Evolutionary conservation across 352 stramenopile genomes (phyloP), one percentile per base, ranked within the genome.

Genomic region (Phytophthora pinifolia): DNA sequence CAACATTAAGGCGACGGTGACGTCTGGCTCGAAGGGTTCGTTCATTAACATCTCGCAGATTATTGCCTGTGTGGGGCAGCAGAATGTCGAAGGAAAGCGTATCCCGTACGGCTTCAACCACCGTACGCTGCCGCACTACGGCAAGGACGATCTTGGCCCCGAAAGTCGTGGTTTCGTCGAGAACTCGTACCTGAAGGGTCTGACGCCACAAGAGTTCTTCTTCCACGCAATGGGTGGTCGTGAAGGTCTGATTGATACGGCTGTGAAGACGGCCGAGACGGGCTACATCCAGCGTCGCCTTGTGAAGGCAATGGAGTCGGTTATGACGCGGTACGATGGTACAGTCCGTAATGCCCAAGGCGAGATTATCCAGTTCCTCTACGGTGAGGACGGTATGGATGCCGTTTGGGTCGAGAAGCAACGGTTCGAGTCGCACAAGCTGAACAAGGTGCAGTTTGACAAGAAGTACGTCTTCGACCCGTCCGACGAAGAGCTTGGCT

Each of bases 21-120:
- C 92, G 43, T 97, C 96, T n/a, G 98, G 98, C 50, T 99, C 94
- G 33, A 99, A 99, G 86, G 98, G 98, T 52, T 98, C 90, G 9
- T 98, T 98, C 67, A 98, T 99, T 67, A 99, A 99, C 73, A 99
- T 99, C 64, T 99, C 96, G 35, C 98, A 99, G 81, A 99, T 99
- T 89, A 99, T 99, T 82, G 97, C 96, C 54, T 99, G 96, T 75
- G 96, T 99, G 25, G 97, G 97, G 62, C 97, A 99, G 62, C 97
- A 99, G 69, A 99, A 99, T 71, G 96, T 99, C 37, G 94, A 98
- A 89, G 92, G 97, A 48, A 98, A 98, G 72, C 91, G 97, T 60
- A 99, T 99, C 65, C 94, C 93, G 20, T 98, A 90, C 74, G 96
- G 77, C 46, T 99, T 89, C 88, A 97, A 77, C 65, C 98, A 82